Conservation (phyloP, 768 basidiomycete genomes). For the Botryobasidium botryosum region DNA sequence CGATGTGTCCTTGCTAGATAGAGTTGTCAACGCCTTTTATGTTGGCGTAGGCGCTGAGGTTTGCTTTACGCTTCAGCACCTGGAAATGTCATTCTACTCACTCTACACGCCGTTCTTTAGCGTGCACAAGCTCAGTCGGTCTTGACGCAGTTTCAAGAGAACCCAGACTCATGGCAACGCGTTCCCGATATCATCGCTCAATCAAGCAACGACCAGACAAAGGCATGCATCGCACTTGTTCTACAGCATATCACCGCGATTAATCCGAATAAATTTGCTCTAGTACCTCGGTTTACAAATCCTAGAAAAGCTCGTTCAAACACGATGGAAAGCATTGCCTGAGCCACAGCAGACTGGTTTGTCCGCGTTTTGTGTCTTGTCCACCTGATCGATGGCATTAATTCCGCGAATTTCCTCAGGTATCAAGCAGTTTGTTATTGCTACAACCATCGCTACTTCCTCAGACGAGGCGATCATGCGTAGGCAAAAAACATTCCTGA, state of each 20-base stretch:
- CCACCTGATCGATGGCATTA: neutral
- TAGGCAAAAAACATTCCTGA: slow-evolving; percentile 85
- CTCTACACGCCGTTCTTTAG: slow-evolving; percentile 25
- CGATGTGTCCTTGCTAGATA: slow-evolving; percentile 84
- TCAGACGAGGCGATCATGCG: slow-evolving; percentile 79
- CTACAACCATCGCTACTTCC: slow-evolving; percentile 80
- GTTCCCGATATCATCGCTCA: slow-evolving; percentile 87
- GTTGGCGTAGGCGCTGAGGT: slow-evolving; percentile 75
- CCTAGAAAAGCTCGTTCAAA: slow-evolving; percentile 85
- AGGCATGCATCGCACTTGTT: slow-evolving; percentile 22
- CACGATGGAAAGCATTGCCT: slow-evolving; percentile 91
- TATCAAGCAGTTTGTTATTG: slow-evolving; percentile 93
- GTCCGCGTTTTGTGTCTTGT: slow-evolving; percentile 1
- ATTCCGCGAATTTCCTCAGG: slow-evolving; percentile 35
- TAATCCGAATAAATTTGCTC: slow-evolving; percentile 4
- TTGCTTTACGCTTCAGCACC: slow-evolving; percentile 10
- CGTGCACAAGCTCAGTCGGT: slow-evolving; percentile 91
- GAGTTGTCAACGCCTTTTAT: slow-evolving; percentile 85
- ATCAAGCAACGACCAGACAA: slow-evolving; percentile 64
- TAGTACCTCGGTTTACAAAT: slow-evolving; percentile 96
- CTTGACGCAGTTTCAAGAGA: slow-evolving; percentile 90
- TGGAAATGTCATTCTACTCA: neutral
- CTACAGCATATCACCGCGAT: neutral
- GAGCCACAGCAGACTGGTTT: slow-evolving; percentile 89
- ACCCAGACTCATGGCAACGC: slow-evolving; percentile 92